These are phyloP conservation scores for Zymoseptoria ardabiliae DNA, from an alignment of 2,329 filamentous ascomycete genomes.

Conservation along the genomic window DNA sequence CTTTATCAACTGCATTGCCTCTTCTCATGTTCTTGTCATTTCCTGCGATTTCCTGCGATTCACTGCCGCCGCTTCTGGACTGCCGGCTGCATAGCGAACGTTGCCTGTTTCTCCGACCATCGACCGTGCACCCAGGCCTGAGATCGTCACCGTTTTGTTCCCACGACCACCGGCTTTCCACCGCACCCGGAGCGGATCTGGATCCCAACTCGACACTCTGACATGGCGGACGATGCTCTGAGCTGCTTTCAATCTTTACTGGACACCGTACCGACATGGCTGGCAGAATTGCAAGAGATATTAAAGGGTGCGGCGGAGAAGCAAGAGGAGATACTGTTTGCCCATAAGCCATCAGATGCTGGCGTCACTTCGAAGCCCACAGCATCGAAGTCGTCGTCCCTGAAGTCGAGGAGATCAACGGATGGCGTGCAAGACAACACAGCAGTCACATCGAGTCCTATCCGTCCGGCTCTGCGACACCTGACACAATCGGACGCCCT, in stretches of 20 bases:
- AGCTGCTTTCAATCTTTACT: slow-evolving; percentile 23
- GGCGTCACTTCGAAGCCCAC: neutral
- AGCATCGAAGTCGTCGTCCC: slow-evolving; percentile 14
- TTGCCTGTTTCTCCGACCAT: neutral
- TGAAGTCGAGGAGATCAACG: slow-evolving; percentile 13
- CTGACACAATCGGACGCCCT: slow-evolving; percentile 24
- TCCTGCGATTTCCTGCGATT: neutral
- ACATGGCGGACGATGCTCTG: slow-evolving; percentile 28
- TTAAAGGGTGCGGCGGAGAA: slow-evolving; percentile 18
- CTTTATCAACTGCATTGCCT: neutral
- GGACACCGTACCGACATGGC: slow-evolving; percentile 27
- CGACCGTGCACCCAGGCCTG: no score
- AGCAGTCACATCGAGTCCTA: neutral
- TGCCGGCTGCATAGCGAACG: neutral
- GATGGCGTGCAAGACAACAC: neutral
- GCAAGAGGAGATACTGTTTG: slow-evolving; percentile 24
- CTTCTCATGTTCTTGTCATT: no score
- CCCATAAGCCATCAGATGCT: slow-evolving; percentile 13
- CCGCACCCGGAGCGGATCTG: neutral
- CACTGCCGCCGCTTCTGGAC: neutral
- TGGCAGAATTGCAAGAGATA: slow-evolving; percentile 26
- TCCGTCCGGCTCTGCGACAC: slow-evolving; percentile 20
- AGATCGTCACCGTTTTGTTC: no score
- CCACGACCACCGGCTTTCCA: neutral
- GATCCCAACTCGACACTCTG: neutral